Evolutionary conservation across 106 monocot genomes (phyloP), one percentile per base, ranked within the genome.

Genomic region (Dendrobium nobile): DNA sequence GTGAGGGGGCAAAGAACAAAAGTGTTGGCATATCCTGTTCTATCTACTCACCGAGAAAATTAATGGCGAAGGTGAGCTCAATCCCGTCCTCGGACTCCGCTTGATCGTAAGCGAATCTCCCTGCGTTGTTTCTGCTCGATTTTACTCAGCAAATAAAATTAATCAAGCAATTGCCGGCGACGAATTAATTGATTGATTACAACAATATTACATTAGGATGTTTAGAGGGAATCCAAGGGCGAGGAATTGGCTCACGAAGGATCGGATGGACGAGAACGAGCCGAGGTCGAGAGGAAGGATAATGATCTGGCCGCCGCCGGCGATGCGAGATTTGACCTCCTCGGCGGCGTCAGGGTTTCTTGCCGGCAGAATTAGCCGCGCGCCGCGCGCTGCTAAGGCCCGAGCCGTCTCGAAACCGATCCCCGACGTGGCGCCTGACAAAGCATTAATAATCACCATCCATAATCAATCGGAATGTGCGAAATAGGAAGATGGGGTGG

Each of bases 21-120:
- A n/a, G 20, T 16, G 0, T 8, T 0, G 5, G 45, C 9, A 45
- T 45, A 6, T 45, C 45, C 45, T 45, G 9, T 45, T 9, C 9
- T 9, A 6, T 45, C 45, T 41, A 45, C 18, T 45, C 82, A 87
- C 91, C 91, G 47, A 89, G 72, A 75, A 89, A 89, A 72, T 92
- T 89, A 6, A 85, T 89, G 45, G 89, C 92, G 55, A 92, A 92
- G 28, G 87, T 84, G 84, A 86, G 89, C 85, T 92, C 92, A 47
- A 87, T 67, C 10, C 82, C 82, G 80, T 92, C 89, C 27, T 89
- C 89, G 0, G 87, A 67, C 48, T 84, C 20, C 28, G 78, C 78
- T 5, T 79, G 81, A 9, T 74, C 73, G 64, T 77, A 77, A 27
- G 64, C 83, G 70, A 85, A 89, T 45, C 84, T 89, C 26, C 89